Evolutionary conservation across 495 filamentous ascomycete species (phyloP).

Genomic region (Wilcoxina mikolae): DNA sequence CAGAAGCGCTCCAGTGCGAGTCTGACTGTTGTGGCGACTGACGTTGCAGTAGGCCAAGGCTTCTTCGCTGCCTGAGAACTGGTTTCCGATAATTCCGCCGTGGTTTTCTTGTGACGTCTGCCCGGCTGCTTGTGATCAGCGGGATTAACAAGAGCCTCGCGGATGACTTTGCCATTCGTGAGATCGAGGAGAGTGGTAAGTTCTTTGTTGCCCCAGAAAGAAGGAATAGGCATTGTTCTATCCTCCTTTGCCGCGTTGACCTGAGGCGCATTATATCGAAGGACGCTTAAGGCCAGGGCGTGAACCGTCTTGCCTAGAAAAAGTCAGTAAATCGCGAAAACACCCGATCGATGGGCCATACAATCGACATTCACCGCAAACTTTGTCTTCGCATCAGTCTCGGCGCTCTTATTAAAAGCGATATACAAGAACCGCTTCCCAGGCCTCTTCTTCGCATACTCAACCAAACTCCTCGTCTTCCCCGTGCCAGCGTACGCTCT

Average conservation of each 20-base stretch:
- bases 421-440: conserved; percentile 17
- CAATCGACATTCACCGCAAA: conserved; percentile 16
- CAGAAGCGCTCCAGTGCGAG: conserved; percentile 14
- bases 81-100: neutral
- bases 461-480: conserved; percentile 19
- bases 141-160: conserved; percentile 9
- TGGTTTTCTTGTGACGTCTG: neutral
- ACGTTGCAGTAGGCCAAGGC: conserved; percentile 11
- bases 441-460: conserved; percentile 20
- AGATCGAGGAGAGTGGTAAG: neutral
- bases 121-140: conserved; percentile 1
- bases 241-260: neutral
- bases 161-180: conserved; percentile 1
- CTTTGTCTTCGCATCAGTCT: conserved; percentile 12
- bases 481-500: conserved; percentile 22
- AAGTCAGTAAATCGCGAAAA: neutral
- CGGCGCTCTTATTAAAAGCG: conserved; percentile 18
- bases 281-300: conserved; percentile 10
- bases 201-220: conserved; percentile 1
- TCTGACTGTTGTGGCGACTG: conserved; percentile 11
- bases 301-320: conserved; percentile 20
- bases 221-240: neutral
- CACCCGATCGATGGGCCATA: conserved; percentile 1
- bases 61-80: neutral
- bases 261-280: neutral